These are phyloP conservation scores for Endoconidiophora polonica DNA, from an alignment of 2,329 filamentous ascomycete genomes.

Conservation along the genomic window DNA sequence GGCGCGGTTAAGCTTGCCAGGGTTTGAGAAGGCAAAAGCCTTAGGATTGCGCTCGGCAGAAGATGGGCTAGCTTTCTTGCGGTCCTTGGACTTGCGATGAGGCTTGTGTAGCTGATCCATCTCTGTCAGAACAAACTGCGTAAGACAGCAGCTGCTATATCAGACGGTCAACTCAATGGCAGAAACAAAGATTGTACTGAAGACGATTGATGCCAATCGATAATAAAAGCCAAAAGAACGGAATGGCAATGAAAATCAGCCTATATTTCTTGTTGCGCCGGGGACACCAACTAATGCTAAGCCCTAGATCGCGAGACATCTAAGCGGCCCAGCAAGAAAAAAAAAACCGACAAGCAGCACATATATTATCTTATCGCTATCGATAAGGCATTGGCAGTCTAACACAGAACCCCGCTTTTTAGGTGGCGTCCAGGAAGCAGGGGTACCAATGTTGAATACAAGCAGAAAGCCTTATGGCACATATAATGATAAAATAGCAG, in stretches of 20 bases:
- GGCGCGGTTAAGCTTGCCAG: constrained; percentile 62
- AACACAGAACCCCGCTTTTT: too few species aligned
- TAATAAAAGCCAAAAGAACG: too few species aligned
- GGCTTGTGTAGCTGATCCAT: constrained; percentile 71
- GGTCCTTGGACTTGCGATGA: constrained; percentile 69
- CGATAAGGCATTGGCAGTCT: too few species aligned
- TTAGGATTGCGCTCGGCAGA: constrained; percentile 67
- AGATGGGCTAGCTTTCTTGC: constrained; percentile 45
- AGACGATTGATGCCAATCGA: background rate
- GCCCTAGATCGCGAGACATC: background rate
- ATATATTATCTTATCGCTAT: too few species aligned
- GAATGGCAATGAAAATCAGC: too few species aligned
- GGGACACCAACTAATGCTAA: background rate
- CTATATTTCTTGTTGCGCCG: too few species aligned
- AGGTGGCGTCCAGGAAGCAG: too few species aligned
- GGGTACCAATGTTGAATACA: too few species aligned
- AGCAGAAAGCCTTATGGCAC: too few species aligned
- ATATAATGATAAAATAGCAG: too few species aligned
- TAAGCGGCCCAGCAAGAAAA: background rate
- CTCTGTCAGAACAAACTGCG: constrained; percentile 29
- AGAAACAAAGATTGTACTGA: background rate
- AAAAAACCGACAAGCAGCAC: background rate
- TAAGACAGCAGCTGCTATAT: background rate
- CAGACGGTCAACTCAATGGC: too few species aligned
- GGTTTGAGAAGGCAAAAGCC: constrained; percentile 71